Base-by-base conservation (phyloP, 768 basidiomycete species). In the Scleroderma bovista region DNA sequence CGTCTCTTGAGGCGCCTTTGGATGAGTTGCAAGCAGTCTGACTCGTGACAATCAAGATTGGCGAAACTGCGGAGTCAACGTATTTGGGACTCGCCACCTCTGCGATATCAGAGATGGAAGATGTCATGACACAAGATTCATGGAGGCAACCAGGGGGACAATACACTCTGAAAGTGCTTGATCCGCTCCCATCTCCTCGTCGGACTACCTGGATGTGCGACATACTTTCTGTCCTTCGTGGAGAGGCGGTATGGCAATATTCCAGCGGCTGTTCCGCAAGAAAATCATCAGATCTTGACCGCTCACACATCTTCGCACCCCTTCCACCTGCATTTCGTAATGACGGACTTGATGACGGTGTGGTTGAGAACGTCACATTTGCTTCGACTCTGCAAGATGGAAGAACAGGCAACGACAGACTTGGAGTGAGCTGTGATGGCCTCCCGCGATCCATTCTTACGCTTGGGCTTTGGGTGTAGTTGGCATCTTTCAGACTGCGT, bases 1-100 rank as follows among this genome's bases (percentile, higher is more conserved):
- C 44, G 43, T 29, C 23, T 12, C 15, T 42, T 39, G 38, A 10
- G 41, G 20, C 9, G 22, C 15, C 13, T n/a, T 22, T 42, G 20
- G 20, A 6, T 16, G 24, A 23, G 16, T 43, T n/a, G 41, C 41
- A 24, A 48, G 40, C 22, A 43, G 29, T 3, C n/a, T 19, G 22
- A 50, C 44, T 12, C 17, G 45, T 44, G 43, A 36, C 41, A 24
- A 45, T 9, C 46, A 57, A 46, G 15, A 61, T 65, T 1, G 64
- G 64, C 26, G 64, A 65, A 43, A 65, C 64, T 38, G 48, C 53
- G 31, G 54, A 57, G 43, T 65, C 64, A n/a, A 52, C 59, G 20
- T 67, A 63, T 55, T 41, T 59, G 33, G 56, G 3, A 33, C 36
- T n/a, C 22, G 36, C 17, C 16, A 24, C 20, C 43, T 11, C 31